phyloP scores from a whole-genome alignment of 805 yeast genomes.

The Candida railenensis region DNA sequence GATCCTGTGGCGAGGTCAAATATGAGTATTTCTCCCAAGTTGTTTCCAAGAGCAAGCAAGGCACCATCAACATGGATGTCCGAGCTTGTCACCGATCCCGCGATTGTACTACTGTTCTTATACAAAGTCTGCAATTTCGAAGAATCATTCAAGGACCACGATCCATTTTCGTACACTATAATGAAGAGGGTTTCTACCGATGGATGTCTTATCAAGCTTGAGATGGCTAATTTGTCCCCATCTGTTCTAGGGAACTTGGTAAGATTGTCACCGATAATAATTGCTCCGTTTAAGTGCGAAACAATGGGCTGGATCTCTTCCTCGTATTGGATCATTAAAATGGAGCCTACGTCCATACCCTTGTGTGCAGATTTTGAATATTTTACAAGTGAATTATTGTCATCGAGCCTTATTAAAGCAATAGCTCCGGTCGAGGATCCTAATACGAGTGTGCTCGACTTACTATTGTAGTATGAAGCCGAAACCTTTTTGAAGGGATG shows the following conservation, averaged over 20 bases:
- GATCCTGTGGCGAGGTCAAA: slow-evolving; percentile 39
- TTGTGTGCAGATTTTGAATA: slow-evolving; percentile 10
- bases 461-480: slow-evolving; percentile 3
- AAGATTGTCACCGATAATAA: slow-evolving; percentile 8
- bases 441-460: neutral
- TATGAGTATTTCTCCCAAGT: slow-evolving; percentile 31
- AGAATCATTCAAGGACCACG: slow-evolving; percentile 18
- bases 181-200: slow-evolving; percentile 24
- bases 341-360: slow-evolving; percentile 14
- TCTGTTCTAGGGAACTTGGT: slow-evolving; percentile 2
- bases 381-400: neutral
- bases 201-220: slow-evolving; percentile 31
- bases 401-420: slow-evolving; percentile 1
- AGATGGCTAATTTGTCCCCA: slow-evolving; percentile 5
- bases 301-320: slow-evolving; percentile 14
- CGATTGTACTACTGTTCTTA: neutral
- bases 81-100: slow-evolving; percentile 16
- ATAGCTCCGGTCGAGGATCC: slow-evolving; percentile 15
- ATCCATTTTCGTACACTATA: slow-evolving; percentile 21
- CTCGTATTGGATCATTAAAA: slow-evolving; percentile 8
- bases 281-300: slow-evolving; percentile 16
- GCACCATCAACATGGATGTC: slow-evolving; percentile 51
- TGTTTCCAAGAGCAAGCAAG: slow-evolving; percentile 39
- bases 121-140: neutral
- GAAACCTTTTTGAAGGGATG: slow-evolving; percentile 13